These are phyloP conservation scores for Pyrrhoderma noxium DNA, from an alignment of 1,284 basidiomycete genomes.

Conservation along the genomic window DNA sequence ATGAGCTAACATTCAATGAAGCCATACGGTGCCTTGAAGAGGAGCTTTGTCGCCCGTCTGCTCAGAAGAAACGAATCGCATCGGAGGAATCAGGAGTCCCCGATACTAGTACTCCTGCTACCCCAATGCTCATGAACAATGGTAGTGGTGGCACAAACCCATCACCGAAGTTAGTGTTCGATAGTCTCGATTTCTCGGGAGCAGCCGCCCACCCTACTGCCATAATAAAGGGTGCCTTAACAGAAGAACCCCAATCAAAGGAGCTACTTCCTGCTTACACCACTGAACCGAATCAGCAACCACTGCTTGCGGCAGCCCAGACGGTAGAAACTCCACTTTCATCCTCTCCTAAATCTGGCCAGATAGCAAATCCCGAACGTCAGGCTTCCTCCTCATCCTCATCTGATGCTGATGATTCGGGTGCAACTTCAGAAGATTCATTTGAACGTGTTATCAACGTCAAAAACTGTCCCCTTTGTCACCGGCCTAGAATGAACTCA, in stretches of 20 bases:
- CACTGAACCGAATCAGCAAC: conserved; percentile 42
- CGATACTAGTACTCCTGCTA: conserved; percentile 38
- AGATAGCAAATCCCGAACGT: neutral
- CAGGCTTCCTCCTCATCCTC: conserved; percentile 22
- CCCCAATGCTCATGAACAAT: conserved; percentile 36
- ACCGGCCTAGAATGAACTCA: conserved; percentile 74
- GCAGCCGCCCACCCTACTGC: conserved; percentile 31
- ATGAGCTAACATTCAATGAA: conserved; percentile 76
- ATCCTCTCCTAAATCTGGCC: neutral
- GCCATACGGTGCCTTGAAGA: conserved; percentile 74
- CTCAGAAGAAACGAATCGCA: conserved; percentile 60
- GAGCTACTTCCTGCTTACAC: conserved; percentile 23
- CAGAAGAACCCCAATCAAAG: conserved; percentile 16
- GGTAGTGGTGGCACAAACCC: conserved; percentile 30
- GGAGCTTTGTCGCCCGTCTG: conserved; percentile 65
- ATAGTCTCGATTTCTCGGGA: conserved; percentile 59
- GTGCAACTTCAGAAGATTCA: conserved; percentile 33
- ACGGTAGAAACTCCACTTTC: conserved; percentile 14
- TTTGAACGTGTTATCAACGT: conserved; percentile 92
- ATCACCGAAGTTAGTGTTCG: conserved; percentile 31
- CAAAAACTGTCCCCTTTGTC: conserved; percentile 90
- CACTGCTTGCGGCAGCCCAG: conserved; percentile 27
- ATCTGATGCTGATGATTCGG: conserved; percentile 23
- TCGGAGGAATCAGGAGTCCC: conserved; percentile 30
- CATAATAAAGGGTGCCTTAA: conserved; percentile 13